A percentile compares a stretch with the other conserved stretches of the same genome.
phyloP scores from a whole-genome alignment of 2,329 filamentous ascomycete species.

The Penicillium expansum region DNA sequence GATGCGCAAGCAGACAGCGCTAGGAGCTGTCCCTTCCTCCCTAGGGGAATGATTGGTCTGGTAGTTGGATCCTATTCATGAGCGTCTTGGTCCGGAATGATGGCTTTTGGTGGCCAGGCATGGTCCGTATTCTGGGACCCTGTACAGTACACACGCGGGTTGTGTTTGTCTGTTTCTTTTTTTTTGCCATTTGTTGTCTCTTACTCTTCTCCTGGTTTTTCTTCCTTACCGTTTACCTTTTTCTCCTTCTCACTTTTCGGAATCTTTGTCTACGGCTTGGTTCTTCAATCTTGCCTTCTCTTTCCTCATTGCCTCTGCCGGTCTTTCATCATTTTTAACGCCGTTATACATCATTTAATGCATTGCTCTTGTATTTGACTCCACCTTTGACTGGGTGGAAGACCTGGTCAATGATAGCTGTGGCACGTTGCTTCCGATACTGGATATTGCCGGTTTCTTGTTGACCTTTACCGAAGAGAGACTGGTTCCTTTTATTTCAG shows the following conservation, averaged over 20 bases:
- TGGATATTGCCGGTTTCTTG: neutral
- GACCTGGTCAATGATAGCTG: neutral
- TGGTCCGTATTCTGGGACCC: conserved; percentile 11
- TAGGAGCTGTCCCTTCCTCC: conserved; percentile 6
- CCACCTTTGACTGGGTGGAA: neutral
- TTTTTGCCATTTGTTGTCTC: conserved; percentile 10
- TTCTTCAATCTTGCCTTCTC: conserved; percentile 3
- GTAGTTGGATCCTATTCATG: conserved; percentile 18
- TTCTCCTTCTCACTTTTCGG: conserved; percentile 5
- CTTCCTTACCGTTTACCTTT: conserved; percentile 2
- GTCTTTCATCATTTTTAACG: conserved; percentile 12
- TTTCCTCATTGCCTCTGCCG: conserved; percentile 8
- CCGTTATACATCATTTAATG: conserved; percentile 24
- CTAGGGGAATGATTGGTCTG: conserved; percentile 16
- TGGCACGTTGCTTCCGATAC: neutral
- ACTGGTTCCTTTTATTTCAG: neutral
- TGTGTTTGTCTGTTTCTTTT: conserved; percentile 17
- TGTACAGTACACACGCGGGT: conserved; percentile 25
- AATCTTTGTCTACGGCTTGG: conserved; percentile 7
- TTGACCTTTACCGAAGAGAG: neutral
- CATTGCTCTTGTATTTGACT: conserved; percentile 10
- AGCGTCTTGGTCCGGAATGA: conserved; percentile 18
- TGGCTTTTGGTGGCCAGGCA: conserved; percentile 9
- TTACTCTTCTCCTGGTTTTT: conserved; percentile 16
- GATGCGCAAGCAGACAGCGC: conserved; percentile 8